These are phyloP conservation scores for Colletotrichum sojae DNA, from an alignment of 2,329 filamentous ascomycete species.

Conservation along the genomic window DNA sequence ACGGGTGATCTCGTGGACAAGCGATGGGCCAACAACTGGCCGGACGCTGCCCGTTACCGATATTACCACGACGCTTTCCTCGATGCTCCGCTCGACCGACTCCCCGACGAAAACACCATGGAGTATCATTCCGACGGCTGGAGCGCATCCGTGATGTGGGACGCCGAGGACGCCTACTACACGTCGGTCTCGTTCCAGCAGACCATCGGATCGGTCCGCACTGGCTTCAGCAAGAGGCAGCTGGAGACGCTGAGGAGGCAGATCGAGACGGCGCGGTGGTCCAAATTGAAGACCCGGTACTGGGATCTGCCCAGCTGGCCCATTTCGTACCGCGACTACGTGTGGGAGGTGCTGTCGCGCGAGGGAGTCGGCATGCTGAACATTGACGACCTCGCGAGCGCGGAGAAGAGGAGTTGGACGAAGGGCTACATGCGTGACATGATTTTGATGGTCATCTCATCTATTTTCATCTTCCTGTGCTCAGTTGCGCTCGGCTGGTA, in stretches of 20 bases:
- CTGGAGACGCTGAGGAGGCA: constrained; percentile 59
- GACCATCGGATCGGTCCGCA: constrained; percentile 66
- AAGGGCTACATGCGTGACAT: constrained; percentile 1
- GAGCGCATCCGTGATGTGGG: neutral
- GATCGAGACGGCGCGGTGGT: constrained; percentile 62
- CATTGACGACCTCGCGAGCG: constrained; percentile 67
- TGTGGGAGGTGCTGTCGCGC: constrained; percentile 68
- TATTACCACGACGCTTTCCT: constrained; percentile 74
- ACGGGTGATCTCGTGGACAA: constrained; percentile 70
- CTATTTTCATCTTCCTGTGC: neutral
- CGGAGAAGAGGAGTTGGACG: constrained; percentile 9
- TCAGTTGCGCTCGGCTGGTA: neutral
- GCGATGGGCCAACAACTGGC: constrained; percentile 56
- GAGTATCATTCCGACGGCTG: too few species aligned
- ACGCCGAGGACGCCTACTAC: constrained; percentile 64
- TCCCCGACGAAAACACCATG: constrained; percentile 38
- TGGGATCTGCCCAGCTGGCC: constrained; percentile 74
- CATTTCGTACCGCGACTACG: constrained; percentile 62
- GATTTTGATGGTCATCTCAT: neutral
- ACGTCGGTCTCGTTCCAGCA: constrained; percentile 71
- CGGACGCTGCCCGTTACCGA: constrained; percentile 59
- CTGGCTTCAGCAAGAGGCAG: constrained; percentile 59
- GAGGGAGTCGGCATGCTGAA: constrained; percentile 73
- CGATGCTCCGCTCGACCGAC: constrained; percentile 71
- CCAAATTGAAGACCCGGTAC: constrained; percentile 70